These are phyloP conservation scores for Phytophthora pseudosyringae DNA, from an alignment of 352 stramenopile species.

Conservation along the genomic window DNA sequence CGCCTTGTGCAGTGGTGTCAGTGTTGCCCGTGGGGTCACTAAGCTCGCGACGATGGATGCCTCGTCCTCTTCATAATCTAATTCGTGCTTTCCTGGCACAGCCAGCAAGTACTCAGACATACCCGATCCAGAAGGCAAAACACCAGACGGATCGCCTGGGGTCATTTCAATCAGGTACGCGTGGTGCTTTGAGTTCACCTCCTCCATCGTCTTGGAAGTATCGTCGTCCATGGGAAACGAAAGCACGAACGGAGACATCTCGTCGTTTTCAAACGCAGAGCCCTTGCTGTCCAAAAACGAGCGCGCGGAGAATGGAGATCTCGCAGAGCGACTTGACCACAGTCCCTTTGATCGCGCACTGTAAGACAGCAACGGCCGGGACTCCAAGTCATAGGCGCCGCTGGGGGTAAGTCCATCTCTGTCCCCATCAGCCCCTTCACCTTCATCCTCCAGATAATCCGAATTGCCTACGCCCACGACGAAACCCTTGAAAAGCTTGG, in stretches of 20 bases:
- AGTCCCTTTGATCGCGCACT: slow-evolving; percentile 48
- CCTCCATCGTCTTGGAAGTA: slow-evolving; percentile 58
- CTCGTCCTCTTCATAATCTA: slow-evolving; percentile 44
- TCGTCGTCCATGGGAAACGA: slow-evolving; percentile 82
- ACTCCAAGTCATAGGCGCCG: slow-evolving; percentile 40
- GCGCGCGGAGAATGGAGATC: slow-evolving; percentile 49
- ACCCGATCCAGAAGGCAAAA: slow-evolving; percentile 38
- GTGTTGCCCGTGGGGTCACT: slow-evolving; percentile 33
- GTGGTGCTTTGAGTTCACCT: slow-evolving; percentile 56
- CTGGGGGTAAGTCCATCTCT: slow-evolving; percentile 27
- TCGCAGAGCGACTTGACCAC: slow-evolving; percentile 50
- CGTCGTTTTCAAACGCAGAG: slow-evolving; percentile 40
- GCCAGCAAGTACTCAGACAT: slow-evolving; percentile 75
- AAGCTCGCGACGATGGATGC: slow-evolving; percentile 22
- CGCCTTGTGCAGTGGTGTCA: slow-evolving; percentile 43
- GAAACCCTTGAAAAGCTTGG: slow-evolving; percentile 71
- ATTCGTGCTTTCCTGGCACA: slow-evolving; percentile 56
- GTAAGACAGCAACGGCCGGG: slow-evolving; percentile 53
- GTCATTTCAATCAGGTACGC: slow-evolving; percentile 87
- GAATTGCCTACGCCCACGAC: slow-evolving; percentile 72
- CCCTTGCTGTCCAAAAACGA: slow-evolving; percentile 50
- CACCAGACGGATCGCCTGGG: slow-evolving; percentile 48
- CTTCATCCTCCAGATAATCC: slow-evolving; percentile 43
- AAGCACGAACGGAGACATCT: slow-evolving; percentile 61
- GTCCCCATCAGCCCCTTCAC: slow-evolving; percentile 17